Percentiles rank a stretch among this genome's conserved stretches.
Evolutionary conservation across 1,284 basidiomycete genomes (phyloP).

Genomic region (Vanrija sp.): DNA sequence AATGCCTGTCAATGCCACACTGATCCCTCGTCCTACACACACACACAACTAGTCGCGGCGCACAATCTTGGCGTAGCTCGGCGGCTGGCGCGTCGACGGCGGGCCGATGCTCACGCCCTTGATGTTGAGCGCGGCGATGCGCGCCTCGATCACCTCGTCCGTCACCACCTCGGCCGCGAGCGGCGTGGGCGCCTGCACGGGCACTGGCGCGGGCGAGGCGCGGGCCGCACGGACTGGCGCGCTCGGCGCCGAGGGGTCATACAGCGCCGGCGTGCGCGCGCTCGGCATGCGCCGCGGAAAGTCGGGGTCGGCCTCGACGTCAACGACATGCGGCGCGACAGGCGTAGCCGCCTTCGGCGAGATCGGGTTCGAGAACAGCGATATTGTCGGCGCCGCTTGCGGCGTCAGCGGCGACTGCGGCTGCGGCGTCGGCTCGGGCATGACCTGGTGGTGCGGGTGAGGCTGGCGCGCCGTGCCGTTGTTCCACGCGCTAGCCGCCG

Average conservation of each 20-base stretch:
- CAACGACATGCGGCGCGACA: neutral
- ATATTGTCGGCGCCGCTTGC: neutral
- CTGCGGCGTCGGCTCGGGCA: neutral
- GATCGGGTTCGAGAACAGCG: constrained; percentile 11
- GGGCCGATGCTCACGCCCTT: constrained; percentile 31
- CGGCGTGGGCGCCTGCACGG: neutral
- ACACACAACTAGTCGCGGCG: constrained; percentile 28
- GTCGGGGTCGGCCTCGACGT: constrained; percentile 27
- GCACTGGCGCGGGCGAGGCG: neutral
- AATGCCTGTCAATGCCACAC: too few species aligned
- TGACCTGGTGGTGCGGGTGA: neutral
- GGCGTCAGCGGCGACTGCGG: neutral
- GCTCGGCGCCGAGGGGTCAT: constrained; percentile 32
- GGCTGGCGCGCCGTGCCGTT: constrained; percentile 17
- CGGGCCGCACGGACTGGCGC: neutral
- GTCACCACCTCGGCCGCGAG: neutral
- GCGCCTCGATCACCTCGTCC: constrained; percentile 41
- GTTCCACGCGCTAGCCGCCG: constrained; percentile 30
- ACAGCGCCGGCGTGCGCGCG: constrained; percentile 24
- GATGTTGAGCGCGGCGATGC: constrained; percentile 33
- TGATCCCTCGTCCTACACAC: too few species aligned
- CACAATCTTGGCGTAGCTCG: constrained; percentile 45
- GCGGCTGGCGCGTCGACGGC: constrained; percentile 15
- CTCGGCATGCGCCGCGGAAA: constrained; percentile 33
- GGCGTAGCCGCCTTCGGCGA: constrained; percentile 1